phyloP scores from a whole-genome alignment of 2,329 filamentous ascomycete genomes.

The Endothia cerciana region DNA sequence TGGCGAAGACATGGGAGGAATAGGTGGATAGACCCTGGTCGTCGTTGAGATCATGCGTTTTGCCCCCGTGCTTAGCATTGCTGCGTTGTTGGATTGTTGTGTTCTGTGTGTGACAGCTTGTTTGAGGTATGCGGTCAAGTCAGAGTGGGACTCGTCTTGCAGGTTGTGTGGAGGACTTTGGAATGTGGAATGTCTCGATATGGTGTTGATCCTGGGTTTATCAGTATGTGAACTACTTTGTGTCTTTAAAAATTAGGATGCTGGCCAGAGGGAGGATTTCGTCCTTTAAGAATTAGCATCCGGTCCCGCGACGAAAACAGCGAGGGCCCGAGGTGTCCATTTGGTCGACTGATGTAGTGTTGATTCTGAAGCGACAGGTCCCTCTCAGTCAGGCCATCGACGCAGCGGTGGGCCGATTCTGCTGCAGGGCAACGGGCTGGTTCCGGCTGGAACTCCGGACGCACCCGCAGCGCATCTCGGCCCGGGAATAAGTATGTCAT shows the following conservation, averaged over 20 bases:
- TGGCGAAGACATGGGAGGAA: conserved; percentile 19
- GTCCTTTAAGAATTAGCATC: neutral
- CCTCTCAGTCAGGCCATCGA: conserved; percentile 19
- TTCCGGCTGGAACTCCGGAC: conserved; percentile 11
- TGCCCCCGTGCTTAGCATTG: conserved; percentile 22
- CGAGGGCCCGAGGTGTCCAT: conserved; percentile 6
- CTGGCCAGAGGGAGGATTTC: neutral
- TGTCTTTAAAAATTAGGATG: neutral
- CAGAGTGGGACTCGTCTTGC: conserved; percentile 7
- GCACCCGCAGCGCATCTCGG: conserved; percentile 11
- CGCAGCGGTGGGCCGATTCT: conserved; percentile 24
- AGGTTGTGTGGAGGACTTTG: neutral
- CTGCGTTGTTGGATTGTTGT: conserved; percentile 6
- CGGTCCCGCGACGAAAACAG: conserved; percentile 3
- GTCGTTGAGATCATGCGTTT: conserved; percentile 24
- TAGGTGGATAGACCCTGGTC: conserved; percentile 24
- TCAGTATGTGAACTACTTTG: neutral
- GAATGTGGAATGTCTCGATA: neutral
- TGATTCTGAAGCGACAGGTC: conserved; percentile 22
- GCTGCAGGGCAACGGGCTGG: conserved; percentile 19
- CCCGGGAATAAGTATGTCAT: conserved; percentile 7
- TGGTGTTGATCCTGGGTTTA: neutral
- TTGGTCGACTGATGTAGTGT: conserved; percentile 22
- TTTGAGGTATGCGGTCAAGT: neutral
- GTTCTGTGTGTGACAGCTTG: conserved; percentile 2